Conservation (phyloP, 1,139 yeast species). For the Nakaseomyces kungkrabaensis region DNA sequence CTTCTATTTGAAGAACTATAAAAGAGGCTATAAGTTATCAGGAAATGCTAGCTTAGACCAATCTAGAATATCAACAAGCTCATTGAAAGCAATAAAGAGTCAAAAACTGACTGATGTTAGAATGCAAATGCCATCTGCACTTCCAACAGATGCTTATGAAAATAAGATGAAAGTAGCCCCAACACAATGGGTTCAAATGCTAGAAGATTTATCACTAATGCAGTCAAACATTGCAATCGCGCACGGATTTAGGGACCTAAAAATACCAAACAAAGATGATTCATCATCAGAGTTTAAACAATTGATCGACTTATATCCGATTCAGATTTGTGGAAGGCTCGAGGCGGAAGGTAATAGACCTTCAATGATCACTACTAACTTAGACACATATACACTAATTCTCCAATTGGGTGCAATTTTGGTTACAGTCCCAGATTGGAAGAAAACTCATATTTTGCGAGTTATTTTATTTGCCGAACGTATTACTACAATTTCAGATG, state of each 20-base stretch:
- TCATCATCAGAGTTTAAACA: constrained; percentile 31
- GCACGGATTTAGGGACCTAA: constrained; percentile 61
- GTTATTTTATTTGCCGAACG: constrained; percentile 86
- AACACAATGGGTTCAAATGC: constrained; percentile 81
- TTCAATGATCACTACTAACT: constrained; percentile 62
- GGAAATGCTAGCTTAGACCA: neutral
- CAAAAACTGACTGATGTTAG: constrained; percentile 6
- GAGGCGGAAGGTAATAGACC: constrained; percentile 51
- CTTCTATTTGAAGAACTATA: constrained; percentile 38
- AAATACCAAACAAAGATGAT: constrained; percentile 39
- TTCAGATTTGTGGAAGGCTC: constrained; percentile 85
- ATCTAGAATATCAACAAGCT: constrained; percentile 5
- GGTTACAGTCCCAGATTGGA: constrained; percentile 90
- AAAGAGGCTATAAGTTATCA: constrained; percentile 9
- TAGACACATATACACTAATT: constrained; percentile 89
- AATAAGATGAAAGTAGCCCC: constrained; percentile 45
- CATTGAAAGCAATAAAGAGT: constrained; percentile 4
- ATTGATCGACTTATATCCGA: constrained; percentile 83
- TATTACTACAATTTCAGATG: constrained; percentile 59
- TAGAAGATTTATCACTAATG: constrained; percentile 88
- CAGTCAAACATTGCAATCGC: constrained; percentile 91
- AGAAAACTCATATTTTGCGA: constrained; percentile 57
- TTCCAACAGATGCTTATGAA: constrained; percentile 84
- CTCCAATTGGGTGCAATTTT: constrained; percentile 87
- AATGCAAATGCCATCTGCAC: constrained; percentile 17